phyloP scores from a whole-genome alignment of 129 eudicot genomes.

The carrot (Daucus carota) region DNA sequence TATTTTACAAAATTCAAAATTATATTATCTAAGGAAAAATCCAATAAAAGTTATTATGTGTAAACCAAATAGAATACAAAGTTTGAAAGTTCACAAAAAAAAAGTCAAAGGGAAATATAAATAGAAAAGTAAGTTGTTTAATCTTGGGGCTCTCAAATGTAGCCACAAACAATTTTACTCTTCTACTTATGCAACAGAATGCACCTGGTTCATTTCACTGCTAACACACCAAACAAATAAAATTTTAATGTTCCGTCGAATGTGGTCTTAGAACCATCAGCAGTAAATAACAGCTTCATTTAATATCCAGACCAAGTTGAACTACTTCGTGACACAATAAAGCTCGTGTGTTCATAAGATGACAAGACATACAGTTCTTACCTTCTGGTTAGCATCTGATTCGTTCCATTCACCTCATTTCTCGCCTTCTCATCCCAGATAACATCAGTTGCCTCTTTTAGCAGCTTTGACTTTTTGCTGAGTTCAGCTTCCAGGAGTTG shows the following conservation, averaged over 20 bases:
- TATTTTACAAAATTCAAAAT: background rate
- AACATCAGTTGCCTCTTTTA: slow-evolving; percentile 39
- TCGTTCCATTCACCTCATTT: slow-evolving; percentile 44
- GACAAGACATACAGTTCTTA: slow-evolving; percentile 16
- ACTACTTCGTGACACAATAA: background rate
- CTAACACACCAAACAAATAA: background rate
- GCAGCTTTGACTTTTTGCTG: slow-evolving; percentile 36
- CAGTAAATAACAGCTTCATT: background rate
- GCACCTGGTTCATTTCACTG: background rate
- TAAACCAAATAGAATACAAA: background rate
- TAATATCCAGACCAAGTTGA: background rate
- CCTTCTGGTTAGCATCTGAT: slow-evolving; percentile 50
- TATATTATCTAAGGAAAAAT: background rate
- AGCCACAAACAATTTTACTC: background rate
- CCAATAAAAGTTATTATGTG: background rate
- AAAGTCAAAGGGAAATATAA: background rate
- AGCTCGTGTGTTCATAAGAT: background rate
- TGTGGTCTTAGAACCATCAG: background rate
- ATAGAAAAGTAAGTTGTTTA: background rate
- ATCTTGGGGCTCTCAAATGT: background rate
- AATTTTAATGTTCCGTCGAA: background rate
- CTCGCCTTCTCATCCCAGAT: slow-evolving; percentile 41
- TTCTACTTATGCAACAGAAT: background rate
- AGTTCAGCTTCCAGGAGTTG: slow-evolving; percentile 49
- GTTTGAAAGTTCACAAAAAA: background rate